These are phyloP conservation scores for Sarocladium kiliense DNA, from an alignment of 2,329 filamentous ascomycete genomes.

Conservation along the genomic window DNA sequence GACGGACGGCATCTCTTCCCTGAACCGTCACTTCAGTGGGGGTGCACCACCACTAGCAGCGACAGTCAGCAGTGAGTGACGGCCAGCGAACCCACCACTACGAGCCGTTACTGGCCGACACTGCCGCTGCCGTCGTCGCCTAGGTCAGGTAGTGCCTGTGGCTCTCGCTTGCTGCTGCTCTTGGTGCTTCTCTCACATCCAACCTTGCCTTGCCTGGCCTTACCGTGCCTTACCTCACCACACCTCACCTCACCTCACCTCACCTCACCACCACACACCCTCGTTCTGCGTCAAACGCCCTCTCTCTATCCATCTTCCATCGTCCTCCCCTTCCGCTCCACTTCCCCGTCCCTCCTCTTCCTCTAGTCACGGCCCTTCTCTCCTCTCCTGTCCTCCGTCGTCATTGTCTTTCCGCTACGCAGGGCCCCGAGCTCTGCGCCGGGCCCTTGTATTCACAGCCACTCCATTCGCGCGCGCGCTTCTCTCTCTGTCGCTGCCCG, in stretches of 20 bases:
- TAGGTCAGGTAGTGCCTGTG: background rate
- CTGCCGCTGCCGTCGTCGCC: background rate
- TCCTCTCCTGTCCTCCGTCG: background rate
- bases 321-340: background rate
- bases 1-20: no score
- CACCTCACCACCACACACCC: constrained; percentile 1
- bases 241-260: background rate
- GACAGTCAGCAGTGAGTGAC: background rate
- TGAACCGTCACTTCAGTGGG: no score
- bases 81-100: no score
- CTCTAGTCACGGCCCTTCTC: background rate
- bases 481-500: constrained; percentile 5
- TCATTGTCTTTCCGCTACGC: constrained; percentile 7
- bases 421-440: constrained; percentile 7
- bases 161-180: background rate
- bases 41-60: background rate
- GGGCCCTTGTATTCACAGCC: constrained; percentile 3
- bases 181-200: no score
- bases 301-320: background rate
- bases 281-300: background rate
- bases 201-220: background rate
- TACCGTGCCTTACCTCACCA: background rate
- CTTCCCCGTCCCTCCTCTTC: background rate
- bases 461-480: constrained; percentile 5
- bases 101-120: background rate